Evolutionary conservation across 2,329 filamentous ascomycete genomes (phyloP), one percentile per base, ranked within the genome.

Genomic region (Sphaerostilbella broomeana): DNA sequence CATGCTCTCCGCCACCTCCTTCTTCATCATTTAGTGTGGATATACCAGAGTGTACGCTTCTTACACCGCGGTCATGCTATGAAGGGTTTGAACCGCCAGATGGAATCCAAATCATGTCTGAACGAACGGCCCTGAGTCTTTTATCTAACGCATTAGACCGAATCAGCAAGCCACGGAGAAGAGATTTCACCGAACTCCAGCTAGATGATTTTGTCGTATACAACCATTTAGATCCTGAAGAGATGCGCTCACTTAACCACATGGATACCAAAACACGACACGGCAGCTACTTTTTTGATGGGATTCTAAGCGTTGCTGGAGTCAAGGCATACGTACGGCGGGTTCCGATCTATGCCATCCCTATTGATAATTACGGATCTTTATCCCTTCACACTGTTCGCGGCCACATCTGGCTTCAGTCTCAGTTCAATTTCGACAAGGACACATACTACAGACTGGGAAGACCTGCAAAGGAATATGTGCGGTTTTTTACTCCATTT

Each of bases 341-440:
- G 0, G 63, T 85, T 0, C 62, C 67, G 0, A 83, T 90, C 32
- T 52, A 60, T 0, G 63, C 70, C 1, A 60, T 84, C 2, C 79
- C 81, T 0, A 70, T 92, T 9, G 82, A 78, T 2, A 78, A 79
- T 19, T 87, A 88, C 52, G 76, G 75, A 0, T 40, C 46, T 0
- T 54, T 69, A 2, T 53, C 64, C 0, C 51, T 65, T 6, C 56
- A 68, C 16, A 68, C 72, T 0, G 68, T 79, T 3, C 63, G 58
- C 3, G 64, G 65, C 7, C 61, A 72, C 12, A 68, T 88, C 1
- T 89, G 81, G 72, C 69, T 90, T 2, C 71, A 76, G 13, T 83
- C 83, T 8, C 34, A 48, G 0, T 37, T 61, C 0, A 73, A 74
- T 38, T 57, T 51, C 0, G 51, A 52, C 1, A 53, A 47, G 3